A percentile compares a stretch with the other conserved stretches of the same genome.
Evolutionary conservation across 2,329 filamentous ascomycete genomes (phyloP).

Genomic region (Paraphoma sp.): DNA sequence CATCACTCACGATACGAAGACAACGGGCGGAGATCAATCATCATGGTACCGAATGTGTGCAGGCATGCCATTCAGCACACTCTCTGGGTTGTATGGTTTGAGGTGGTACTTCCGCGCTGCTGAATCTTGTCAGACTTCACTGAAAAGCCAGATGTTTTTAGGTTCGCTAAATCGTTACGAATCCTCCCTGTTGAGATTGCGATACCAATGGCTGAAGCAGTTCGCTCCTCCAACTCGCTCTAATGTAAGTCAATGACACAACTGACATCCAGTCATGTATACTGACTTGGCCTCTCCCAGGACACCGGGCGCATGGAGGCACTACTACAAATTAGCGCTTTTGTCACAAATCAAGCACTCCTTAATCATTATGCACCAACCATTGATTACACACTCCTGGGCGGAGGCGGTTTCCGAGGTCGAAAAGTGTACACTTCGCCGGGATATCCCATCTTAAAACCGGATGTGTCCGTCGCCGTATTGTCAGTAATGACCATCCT

Average conservation of each 20-base stretch:
- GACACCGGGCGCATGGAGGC: too few species aligned
- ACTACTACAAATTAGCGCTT: too few species aligned
- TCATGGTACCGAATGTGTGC: not conserved
- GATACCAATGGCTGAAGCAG: not conserved
- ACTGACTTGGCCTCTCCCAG: too few species aligned
- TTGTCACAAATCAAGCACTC: too few species aligned
- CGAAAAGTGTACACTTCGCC: not conserved
- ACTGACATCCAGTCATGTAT: too few species aligned
- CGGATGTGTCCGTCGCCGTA: not conserved
- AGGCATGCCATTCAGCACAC: not conserved
- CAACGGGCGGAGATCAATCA: too few species aligned
- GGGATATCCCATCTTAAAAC: not conserved
- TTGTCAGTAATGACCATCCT: constrained; percentile 4
- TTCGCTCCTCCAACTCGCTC: too few species aligned
- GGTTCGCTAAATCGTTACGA: not conserved
- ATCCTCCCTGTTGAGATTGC: too few species aligned
- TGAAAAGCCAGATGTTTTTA: not conserved
- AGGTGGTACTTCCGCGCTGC: not conserved
- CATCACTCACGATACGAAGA: not conserved
- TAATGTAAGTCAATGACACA: too few species aligned
- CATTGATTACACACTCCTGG: too few species aligned
- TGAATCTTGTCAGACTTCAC: not conserved
- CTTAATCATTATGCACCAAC: too few species aligned
- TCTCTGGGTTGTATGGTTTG: not conserved
- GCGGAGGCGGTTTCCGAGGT: not conserved